Conservation (phyloP, 108 stramenopile genomes). For the Aurantiochytrium sp. region DNA sequence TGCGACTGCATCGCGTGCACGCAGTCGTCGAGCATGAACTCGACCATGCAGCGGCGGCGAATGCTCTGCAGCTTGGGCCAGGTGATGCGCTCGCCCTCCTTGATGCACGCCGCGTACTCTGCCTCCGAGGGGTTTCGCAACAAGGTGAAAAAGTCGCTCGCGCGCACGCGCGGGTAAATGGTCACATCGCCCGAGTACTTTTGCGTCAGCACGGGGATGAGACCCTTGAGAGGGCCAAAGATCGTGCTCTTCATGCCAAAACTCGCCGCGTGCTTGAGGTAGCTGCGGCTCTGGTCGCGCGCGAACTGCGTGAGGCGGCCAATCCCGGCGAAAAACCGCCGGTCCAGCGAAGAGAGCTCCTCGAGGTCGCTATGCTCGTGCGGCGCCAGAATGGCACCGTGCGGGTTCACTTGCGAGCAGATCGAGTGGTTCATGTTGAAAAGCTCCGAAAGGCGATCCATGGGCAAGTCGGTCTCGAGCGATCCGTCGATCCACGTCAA, state of each 20-base stretch:
- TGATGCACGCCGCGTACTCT: slow-evolving; percentile 57
- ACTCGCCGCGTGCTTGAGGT: slow-evolving; percentile 49
- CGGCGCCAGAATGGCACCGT: slow-evolving; percentile 83
- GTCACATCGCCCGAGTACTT: slow-evolving; percentile 98
- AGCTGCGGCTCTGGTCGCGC: slow-evolving; percentile 69
- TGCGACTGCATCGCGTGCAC: slow-evolving; percentile 37
- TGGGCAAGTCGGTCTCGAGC: slow-evolving; percentile 93
- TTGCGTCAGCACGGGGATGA: slow-evolving; percentile 48
- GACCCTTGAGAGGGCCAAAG: neutral
- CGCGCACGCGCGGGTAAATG: slow-evolving; percentile 83
- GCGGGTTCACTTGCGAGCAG: slow-evolving; percentile 89
- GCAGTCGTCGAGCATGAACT: slow-evolving; percentile 46
- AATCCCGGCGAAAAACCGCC: neutral
- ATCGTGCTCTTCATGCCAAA: neutral
- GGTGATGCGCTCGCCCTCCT: slow-evolving; percentile 35
- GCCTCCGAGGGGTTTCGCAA: slow-evolving; percentile 76
- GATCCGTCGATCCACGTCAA: slow-evolving; percentile 71
- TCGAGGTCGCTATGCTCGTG: slow-evolving; percentile 63
- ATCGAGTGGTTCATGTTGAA: slow-evolving; percentile 99
- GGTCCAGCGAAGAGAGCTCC: slow-evolving; percentile 59
- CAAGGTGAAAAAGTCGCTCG: slow-evolving; percentile 70
- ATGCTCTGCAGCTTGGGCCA: slow-evolving; percentile 41
- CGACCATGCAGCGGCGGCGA: slow-evolving; percentile 38
- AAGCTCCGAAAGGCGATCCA: slow-evolving; percentile 94
- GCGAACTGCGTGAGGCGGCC: slow-evolving; percentile 17